Conservation (phyloP, 1,139 yeast genomes). For the Arxiozyma heterogenica region DNA sequence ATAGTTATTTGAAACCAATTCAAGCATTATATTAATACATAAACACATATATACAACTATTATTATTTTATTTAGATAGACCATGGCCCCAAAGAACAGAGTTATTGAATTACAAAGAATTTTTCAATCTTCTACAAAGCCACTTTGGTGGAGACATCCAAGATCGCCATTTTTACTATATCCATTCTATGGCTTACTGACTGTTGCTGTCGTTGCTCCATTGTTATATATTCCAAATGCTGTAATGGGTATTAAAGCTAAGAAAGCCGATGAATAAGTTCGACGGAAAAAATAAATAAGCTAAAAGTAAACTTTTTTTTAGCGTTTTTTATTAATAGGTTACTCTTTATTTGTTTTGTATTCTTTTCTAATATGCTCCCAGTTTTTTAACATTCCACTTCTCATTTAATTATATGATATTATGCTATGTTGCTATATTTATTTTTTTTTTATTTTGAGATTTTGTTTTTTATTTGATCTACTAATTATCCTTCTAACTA, state of each 20-base stretch:
- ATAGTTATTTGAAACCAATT: too few relatives aligned
- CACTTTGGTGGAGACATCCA: conserved; percentile 68
- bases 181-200: conserved; percentile 84
- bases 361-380: neutral
- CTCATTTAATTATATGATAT: neutral
- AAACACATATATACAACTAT: neutral
- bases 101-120: conserved; percentile 67
- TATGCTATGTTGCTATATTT: neutral
- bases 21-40: too few relatives aligned
- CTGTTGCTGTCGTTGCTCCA: conserved; percentile 63
- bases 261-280: conserved; percentile 13
- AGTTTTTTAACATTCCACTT: neutral
- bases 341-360: neutral
- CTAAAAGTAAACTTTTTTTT: too few relatives aligned
- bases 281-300: too few relatives aligned
- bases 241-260: conserved; percentile 56
- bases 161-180: conserved; percentile 74
- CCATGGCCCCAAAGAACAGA: conserved; percentile 43
- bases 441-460: too few relatives aligned
- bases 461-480: neutral
- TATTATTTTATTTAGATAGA: neutral
- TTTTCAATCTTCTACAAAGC: conserved; percentile 63
- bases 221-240: conserved; percentile 76
- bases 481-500: neutral
- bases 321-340: neutral